Evolutionary conservation across 2,329 filamentous ascomycete genomes (phyloP), one percentile per base, ranked within the genome.

Genomic region (Venturia pyrina): DNA sequence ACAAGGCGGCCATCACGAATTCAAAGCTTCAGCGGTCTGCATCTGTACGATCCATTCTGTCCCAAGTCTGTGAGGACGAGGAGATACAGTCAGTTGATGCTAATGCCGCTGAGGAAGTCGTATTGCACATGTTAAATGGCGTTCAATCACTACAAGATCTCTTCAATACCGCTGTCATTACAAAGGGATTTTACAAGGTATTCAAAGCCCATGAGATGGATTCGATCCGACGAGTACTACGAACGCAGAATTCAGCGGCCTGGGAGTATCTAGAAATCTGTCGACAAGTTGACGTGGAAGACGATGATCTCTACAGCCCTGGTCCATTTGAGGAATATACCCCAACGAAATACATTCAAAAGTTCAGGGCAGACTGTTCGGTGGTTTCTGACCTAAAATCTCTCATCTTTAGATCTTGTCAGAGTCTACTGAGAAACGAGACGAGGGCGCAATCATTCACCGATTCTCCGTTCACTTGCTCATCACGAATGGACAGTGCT

Each of bases 241-340:
- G 76, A 63, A 81, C 79, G 60, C 80, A 82, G 75, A 86, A 83
- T 1, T 79, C 83, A 6, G 78, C 85, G 1, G 84, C 83, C 0
- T 87, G 83, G 83, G 85, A 87, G 69, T 75, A 84, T 62, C 80
- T 83, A 17, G 83, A 87, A 69, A 82, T 85, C 73, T 81, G 80
- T 61, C 81, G 81, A 43, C 82, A 83, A 1, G 80, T 79, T 69
- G 76, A 77, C 46, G 62, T 24, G 44, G 64, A 69, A 5, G 76
- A 78, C 40, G 64, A 44, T 43, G 65, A 69, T 3, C 69, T 74
- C 8, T 74, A 82, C 40, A 79, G 77, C 37, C 79, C 80, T 50
- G 74, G 76, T 5, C 80, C 78, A 6, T 75, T 79, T 21, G 79
- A 81, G 0, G 82, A 83, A 63, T 85, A 86, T 68, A 83, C 81